Evolutionary conservation across 352 stramenopile genomes (phyloP).

Genomic region (Pythium pectinolyticum): DNA sequence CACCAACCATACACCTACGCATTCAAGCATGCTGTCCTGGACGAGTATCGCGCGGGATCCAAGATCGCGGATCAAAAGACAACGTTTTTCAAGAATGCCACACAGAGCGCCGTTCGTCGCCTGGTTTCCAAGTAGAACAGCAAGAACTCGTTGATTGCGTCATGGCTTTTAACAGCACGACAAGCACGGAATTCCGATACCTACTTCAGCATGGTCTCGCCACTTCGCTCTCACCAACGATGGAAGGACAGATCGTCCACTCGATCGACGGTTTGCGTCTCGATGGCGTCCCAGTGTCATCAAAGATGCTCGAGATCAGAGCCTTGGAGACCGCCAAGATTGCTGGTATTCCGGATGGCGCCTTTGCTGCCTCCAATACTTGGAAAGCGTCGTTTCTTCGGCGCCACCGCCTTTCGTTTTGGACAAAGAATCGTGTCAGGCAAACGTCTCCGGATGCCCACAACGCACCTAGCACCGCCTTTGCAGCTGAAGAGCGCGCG

Average conservation of each 20-base stretch:
- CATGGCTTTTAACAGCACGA: no score
- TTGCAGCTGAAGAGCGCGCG: not conserved
- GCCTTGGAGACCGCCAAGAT: not conserved
- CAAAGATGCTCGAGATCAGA: constrained; percentile 3
- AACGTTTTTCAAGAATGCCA: no score
- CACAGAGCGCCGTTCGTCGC: no score
- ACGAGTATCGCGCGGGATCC: no score
- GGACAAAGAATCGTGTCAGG: not conserved
- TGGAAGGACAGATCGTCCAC: not conserved
- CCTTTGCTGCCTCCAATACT: not conserved
- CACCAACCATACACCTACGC: no score
- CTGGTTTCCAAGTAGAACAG: no score
- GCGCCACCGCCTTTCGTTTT: constrained; percentile 9
- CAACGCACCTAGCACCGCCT: not conserved
- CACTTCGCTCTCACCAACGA: not conserved
- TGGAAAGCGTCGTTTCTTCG: not conserved
- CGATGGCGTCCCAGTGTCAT: constrained; percentile 4
- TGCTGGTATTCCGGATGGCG: not conserved
- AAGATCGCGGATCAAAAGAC: no score
- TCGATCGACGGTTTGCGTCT: constrained; percentile 2
- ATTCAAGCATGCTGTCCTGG: no score
- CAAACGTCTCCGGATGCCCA: constrained; percentile 1
- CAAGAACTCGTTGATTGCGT: no score
- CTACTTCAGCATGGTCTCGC: no score
- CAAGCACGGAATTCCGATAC: not conserved